Base-by-base conservation (phyloP, 2,329 filamentous ascomycete genomes). In the Phoma sp. region DNA sequence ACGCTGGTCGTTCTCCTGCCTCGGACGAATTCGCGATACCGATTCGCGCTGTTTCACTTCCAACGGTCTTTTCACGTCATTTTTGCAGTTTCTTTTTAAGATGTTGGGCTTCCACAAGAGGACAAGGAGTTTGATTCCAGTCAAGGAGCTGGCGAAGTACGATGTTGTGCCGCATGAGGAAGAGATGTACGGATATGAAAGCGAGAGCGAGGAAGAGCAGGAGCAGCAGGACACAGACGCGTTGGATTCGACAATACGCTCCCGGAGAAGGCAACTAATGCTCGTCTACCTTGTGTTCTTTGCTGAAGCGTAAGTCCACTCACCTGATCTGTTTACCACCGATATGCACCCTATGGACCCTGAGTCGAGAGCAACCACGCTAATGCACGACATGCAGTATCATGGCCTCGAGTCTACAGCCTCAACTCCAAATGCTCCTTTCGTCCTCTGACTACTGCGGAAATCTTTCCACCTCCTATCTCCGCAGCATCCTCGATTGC, bases 371-470 rank as follows among this genome's bases (percentile, higher is more conserved):
- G 10, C 23, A 30, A 40, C 40, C 40, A 40, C 50, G 59, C 57
- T 59, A 53, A 54, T 52, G 50, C 57, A 56, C 36, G 38, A 37
- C 30, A 33, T 23, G 37, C 53, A 76, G 74, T 30, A 78, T 81
- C 62, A 79, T 81, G 75, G 75, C 78, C 21, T 78, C 78, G n/a
- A 78, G 76, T 46, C 72, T 80, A 6, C 77, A 79, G 42, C 74
- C 78, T 12, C 78, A 80, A 53, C 74, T 81, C 32, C 75, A 77
- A 55, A 76, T 80, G 67, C 72, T 80, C 15, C 66, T 79, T 21
- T 74, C 75, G 3, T 76, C 76, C n/a, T 69, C 76, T 20, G 71
- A 78, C 25, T 76, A 71, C 49, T 81, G 78, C 59, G 74, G 76
- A 36, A 76, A 71, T 46, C 73, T 79, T 32, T 76, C 78, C 21